These are phyloP conservation scores for Exophiala aquamarina DNA, from an alignment of 2,329 filamentous ascomycete genomes.

Conservation along the genomic window DNA sequence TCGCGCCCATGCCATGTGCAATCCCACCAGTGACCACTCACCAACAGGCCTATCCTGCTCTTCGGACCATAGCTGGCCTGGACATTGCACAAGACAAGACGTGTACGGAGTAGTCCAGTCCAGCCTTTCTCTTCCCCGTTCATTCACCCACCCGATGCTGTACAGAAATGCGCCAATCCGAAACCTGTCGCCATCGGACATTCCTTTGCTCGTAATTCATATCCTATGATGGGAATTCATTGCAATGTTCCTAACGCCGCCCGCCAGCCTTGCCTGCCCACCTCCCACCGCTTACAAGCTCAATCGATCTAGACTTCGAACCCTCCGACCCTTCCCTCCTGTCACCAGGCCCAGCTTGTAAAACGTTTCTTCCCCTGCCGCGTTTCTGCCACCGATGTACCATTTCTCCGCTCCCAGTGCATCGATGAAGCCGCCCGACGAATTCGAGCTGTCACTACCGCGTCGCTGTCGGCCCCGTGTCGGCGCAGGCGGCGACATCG, in stretches of 20 bases:
- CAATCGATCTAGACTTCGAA: conserved; percentile 50
- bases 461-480: conserved; percentile 41
- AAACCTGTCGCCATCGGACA: too few relatives aligned
- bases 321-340: conserved; percentile 41
- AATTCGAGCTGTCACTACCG: conserved; percentile 48
- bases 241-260: not conserved
- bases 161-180: too few relatives aligned
- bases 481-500: conserved; percentile 35
- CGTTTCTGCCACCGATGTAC: conserved; percentile 51
- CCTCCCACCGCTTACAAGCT: conserved; percentile 40
- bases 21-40: too few relatives aligned
- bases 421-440: conserved; percentile 49
- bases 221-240: too few relatives aligned
- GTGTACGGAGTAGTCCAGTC: too few relatives aligned
- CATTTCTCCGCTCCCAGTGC: conserved; percentile 49
- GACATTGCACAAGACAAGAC: too few relatives aligned
- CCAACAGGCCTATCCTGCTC: too few relatives aligned
- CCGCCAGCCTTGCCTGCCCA: not conserved
- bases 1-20: too few relatives aligned
- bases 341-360: conserved; percentile 50
- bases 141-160: too few relatives aligned
- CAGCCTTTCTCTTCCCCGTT: too few relatives aligned
- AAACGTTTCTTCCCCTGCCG: conserved; percentile 49
- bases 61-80: too few relatives aligned
- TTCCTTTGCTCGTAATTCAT: too few relatives aligned